Conservation (phyloP, 1,139 yeast species). For the Taiozyma onychis region DNA sequence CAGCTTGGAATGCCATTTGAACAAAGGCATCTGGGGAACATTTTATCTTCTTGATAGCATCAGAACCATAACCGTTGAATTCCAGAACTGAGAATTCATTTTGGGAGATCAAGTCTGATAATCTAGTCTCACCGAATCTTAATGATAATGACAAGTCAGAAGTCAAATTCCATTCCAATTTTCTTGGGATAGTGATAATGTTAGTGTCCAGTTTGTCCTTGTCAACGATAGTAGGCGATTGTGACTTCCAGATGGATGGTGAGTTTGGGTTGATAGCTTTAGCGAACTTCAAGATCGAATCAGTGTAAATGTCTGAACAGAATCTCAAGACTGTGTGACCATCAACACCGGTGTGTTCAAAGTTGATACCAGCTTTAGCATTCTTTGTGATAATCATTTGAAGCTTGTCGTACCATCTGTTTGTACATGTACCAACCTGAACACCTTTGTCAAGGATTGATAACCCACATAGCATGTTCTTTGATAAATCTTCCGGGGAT, state of each 20-base stretch:
- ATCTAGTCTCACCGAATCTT: slow-evolving; percentile 86
- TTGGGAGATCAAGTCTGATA: slow-evolving; percentile 82
- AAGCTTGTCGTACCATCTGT: slow-evolving; percentile 91
- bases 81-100: slow-evolving; percentile 83
- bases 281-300: slow-evolving; percentile 83
- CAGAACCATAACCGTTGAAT: slow-evolving; percentile 71
- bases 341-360: slow-evolving; percentile 94
- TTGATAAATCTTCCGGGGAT: slow-evolving; percentile 62
- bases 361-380: slow-evolving; percentile 90
- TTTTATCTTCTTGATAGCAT: slow-evolving; percentile 76
- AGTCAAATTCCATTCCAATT: slow-evolving; percentile 84
- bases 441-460: slow-evolving; percentile 77
- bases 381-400: slow-evolving; percentile 87
- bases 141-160: slow-evolving; percentile 72
- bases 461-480: slow-evolving; percentile 83
- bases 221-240: slow-evolving; percentile 41
- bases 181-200: slow-evolving; percentile 68
- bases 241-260: slow-evolving; percentile 66
- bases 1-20: slow-evolving; percentile 92
- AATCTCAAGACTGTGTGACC: slow-evolving; percentile 89
- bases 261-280: slow-evolving; percentile 75
- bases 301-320: slow-evolving; percentile 88
- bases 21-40: slow-evolving; percentile 93
- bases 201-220: slow-evolving; percentile 33
- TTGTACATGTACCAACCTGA: slow-evolving; percentile 90